Percentiles rank a stretch among this genome's conserved stretches.
phyloP scores from a whole-genome alignment of 352 stramenopile species.

The Globisporangium acanthophoron region DNA sequence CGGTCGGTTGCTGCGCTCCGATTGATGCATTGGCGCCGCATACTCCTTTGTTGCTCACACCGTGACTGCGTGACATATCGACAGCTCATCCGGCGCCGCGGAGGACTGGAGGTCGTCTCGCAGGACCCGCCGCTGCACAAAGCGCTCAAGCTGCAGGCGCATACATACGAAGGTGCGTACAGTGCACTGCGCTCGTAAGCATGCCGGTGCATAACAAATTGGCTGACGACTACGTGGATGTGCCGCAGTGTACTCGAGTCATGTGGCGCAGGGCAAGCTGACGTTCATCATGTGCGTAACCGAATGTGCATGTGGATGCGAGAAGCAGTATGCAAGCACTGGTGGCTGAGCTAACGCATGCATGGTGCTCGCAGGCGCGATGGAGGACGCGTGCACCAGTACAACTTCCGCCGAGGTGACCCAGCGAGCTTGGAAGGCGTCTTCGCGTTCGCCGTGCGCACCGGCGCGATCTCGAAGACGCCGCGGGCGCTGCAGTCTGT shows the following conservation, averaged over 20 bases:
- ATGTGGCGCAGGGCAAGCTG: conserved; percentile 48
- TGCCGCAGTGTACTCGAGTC: conserved; percentile 58
- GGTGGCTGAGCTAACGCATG: not conserved
- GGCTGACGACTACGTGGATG: not conserved
- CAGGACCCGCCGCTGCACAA: conserved; percentile 47
- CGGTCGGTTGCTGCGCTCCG: conserved; percentile 13
- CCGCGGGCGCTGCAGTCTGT: conserved; percentile 4
- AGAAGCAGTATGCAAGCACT: no score
- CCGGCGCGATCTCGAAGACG: conserved; percentile 42
- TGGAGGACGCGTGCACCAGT: conserved; percentile 43
- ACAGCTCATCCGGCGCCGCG: conserved; percentile 42
- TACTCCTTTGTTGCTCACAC: not conserved
- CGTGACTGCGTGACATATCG: not conserved
- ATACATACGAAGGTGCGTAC: conserved; percentile 33
- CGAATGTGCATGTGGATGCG: no score
- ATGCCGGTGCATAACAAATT: no score
- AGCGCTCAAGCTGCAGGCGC: conserved; percentile 39
- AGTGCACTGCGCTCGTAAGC: not conserved
- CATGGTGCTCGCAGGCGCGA: conserved; percentile 29
- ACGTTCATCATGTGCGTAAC: conserved; percentile 52
- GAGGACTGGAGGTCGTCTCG: conserved; percentile 46
- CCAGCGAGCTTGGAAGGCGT: conserved; percentile 33
- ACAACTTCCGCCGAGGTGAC: conserved; percentile 49
- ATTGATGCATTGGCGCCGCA: not conserved
- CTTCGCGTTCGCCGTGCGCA: conserved; percentile 42